A percentile compares a stretch with the other conserved stretches of the same genome.
Evolutionary conservation across 768 basidiomycete species (phyloP).

Genomic region (Hypsizygus marmoreus): DNA sequence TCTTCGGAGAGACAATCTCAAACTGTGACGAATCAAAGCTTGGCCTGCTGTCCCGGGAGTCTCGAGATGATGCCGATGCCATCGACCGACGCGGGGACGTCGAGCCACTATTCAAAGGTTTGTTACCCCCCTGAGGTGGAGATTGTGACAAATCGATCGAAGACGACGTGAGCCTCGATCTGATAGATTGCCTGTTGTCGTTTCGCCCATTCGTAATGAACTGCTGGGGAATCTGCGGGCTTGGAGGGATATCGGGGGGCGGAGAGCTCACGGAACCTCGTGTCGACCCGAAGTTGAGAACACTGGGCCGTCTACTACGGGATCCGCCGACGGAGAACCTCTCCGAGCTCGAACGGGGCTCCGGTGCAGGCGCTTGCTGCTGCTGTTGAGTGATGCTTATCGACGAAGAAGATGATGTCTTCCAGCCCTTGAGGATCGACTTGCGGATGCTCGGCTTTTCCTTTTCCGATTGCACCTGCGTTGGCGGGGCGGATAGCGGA

Average conservation of each 20-base stretch:
- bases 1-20: constrained; percentile 62
- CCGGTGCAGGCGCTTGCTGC: constrained; percentile 11
- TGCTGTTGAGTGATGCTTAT: constrained; percentile 10
- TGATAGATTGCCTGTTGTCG: constrained; percentile 28
- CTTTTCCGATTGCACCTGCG: constrained; percentile 36
- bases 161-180: constrained; percentile 34
- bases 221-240: constrained; percentile 60
- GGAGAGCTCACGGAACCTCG: constrained; percentile 30
- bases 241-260: constrained; percentile 58
- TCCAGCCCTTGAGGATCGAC: constrained; percentile 73
- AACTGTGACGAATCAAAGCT: constrained; percentile 69
- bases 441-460: constrained; percentile 56
- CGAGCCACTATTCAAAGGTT: constrained; percentile 25
- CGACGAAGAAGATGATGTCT: constrained; percentile 48
- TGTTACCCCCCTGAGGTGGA: constrained; percentile 25
- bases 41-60: constrained; percentile 43
- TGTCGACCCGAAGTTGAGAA: constrained; percentile 45
- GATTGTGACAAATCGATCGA: constrained; percentile 36
- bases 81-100: constrained; percentile 37
- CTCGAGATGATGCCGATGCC: constrained; percentile 45
- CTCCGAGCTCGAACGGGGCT: constrained; percentile 41
- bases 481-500: constrained; percentile 21
- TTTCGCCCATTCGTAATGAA: constrained; percentile 29
- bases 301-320: constrained; percentile 47
- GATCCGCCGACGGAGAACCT: constrained; percentile 32